phyloP scores from a whole-genome alignment of 2,329 filamentous ascomycete genomes.

The Aspergillus neoniger region DNA sequence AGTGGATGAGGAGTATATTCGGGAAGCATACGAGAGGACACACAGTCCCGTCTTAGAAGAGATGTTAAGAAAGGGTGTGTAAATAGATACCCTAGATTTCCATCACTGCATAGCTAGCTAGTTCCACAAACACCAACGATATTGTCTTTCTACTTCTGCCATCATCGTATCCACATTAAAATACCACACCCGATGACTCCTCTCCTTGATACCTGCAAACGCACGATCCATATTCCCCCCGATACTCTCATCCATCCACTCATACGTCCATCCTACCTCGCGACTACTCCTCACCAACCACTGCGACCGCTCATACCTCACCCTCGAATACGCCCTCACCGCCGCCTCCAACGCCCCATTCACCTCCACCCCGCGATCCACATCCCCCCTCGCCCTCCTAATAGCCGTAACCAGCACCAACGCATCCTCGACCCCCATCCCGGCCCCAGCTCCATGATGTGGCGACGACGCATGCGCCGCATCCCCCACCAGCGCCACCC shows the following conservation, averaged over 20 bases:
- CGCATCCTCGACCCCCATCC: conserved; percentile 31
- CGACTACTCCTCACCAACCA: conserved; percentile 47
- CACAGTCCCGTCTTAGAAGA: conserved; percentile 41
- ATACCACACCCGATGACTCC: conserved; percentile 43
- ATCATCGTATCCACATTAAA: conserved; percentile 41
- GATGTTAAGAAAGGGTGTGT: conserved; percentile 11
- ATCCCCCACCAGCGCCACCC: conserved; percentile 27
- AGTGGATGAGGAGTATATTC: conserved; percentile 94
- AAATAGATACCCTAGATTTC: not conserved
- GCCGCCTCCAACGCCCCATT: conserved; percentile 27
- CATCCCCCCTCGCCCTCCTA: not conserved
- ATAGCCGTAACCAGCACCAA: conserved; percentile 20
- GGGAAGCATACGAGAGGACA: conserved; percentile 91
- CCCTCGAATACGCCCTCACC: conserved; percentile 42
- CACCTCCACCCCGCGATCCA: not conserved
- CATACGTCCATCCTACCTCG: conserved; percentile 22
- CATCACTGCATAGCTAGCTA: not conserved
- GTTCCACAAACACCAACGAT: not conserved
- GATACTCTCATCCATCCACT: conserved; percentile 21
- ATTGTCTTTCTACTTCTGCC: conserved; percentile 10
- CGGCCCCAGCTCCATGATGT: conserved; percentile 31
- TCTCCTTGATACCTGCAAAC: conserved; percentile 39
- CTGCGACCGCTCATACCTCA: conserved; percentile 46
- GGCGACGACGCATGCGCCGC: conserved; percentile 32
- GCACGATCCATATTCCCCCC: conserved; percentile 42